Evolutionary conservation across 768 basidiomycete species (phyloP), one percentile per base, ranked within the genome.

Genomic region (Leccinum longicurvipes): DNA sequence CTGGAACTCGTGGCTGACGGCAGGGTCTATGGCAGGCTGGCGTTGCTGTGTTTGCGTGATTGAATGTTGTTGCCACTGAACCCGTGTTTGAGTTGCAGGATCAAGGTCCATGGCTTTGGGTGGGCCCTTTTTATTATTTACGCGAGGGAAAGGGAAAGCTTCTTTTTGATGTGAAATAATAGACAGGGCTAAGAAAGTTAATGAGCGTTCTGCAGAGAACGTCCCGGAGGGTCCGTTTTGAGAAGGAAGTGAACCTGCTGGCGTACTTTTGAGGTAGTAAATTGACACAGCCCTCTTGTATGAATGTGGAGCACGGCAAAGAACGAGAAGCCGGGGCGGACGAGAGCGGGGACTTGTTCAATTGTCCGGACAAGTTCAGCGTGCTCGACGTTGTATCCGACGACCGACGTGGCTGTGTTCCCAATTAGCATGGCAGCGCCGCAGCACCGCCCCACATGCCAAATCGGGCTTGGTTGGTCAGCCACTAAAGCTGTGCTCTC

Each of bases 121-220:
- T 61, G 57, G 59, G 68, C 60, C 61, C 62, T 67, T 69, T 71
- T 67, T 71, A 71, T 72, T 70, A 60, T 65, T 72, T 71, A 71
- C 59, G 69, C 69, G 69, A 71, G 69, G 69, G 70, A 72, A 69
- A 65, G 51, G 56, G 55, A 61, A 51, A 62, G 58, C 62, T 70
- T 72, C 65, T 63, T 69, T 69, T 65, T 69, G 69, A 70, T 70
- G 64, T 70, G 70, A 67, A 67, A 42, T 53, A 39, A 14, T 11
- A 47, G 57, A 51, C 32, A 62, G 50, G 61, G 61, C 60, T 62
- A 58, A 28, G 62, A 62, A 65, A 54, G 59, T 60, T 60, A 66
- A 60, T 57, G 60, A 59, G 61, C 54, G 63, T 69, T 69, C 67
- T 72, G 42, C 0, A 57, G 51, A 70, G 70, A 72, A 70, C 48